Conservation (phyloP, 148 eudicot species). For the Heliamphora exappendiculata region DNA sequence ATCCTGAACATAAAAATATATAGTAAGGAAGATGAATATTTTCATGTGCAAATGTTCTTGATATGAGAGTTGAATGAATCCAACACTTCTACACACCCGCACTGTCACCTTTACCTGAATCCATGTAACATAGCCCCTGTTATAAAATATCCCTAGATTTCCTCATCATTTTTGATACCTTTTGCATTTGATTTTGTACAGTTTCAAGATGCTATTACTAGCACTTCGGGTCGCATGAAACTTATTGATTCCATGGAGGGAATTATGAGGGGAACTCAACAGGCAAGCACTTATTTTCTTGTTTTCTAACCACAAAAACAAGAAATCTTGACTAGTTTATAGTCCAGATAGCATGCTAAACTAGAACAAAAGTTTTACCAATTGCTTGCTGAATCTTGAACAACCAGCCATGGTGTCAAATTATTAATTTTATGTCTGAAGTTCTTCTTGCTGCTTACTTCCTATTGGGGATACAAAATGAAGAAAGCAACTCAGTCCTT, state of each 20-base stretch:
- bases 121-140: background rate
- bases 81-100: too few relatives aligned
- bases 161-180: background rate
- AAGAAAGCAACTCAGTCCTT: background rate
- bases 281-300: slow-evolving; percentile 33
- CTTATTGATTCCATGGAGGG: slow-evolving; percentile 61
- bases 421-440: background rate
- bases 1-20: too few relatives aligned
- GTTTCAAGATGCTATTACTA: slow-evolving; percentile 62
- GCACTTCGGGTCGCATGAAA: slow-evolving; percentile 50
- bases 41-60: too few relatives aligned
- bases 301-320: background rate
- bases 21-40: too few relatives aligned
- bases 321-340: background rate
- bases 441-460: background rate
- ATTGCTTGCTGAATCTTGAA: background rate
- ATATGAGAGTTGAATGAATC: too few relatives aligned
- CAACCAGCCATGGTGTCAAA: background rate
- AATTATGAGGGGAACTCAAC: slow-evolving; percentile 47
- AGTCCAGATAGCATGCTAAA: background rate
- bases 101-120: too few relatives aligned
- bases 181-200: slow-evolving; percentile 14
- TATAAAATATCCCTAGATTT: background rate
- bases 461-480: background rate
- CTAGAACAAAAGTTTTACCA: background rate